phyloP scores from a whole-genome alignment of 1,284 basidiomycete genomes.

The Mycosarcoma mackinlayi region DNA sequence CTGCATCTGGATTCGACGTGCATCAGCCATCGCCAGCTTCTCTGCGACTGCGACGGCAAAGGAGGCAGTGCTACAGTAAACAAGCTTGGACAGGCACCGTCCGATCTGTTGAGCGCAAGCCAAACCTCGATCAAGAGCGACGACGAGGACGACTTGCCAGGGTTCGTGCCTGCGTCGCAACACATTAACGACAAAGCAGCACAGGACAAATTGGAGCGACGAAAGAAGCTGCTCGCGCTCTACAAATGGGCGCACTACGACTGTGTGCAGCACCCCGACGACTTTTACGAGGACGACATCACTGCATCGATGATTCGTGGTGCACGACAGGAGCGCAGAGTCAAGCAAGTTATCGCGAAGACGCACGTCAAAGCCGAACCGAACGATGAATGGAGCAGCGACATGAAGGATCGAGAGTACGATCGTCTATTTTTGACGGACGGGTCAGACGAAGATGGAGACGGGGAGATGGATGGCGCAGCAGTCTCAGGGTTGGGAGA shows the following conservation, averaged over 20 bases:
- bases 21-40: constrained; percentile 81
- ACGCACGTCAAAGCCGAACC: constrained; percentile 15
- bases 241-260: constrained; percentile 89
- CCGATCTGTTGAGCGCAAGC: neutral
- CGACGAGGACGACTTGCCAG: constrained; percentile 33
- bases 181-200: constrained; percentile 30
- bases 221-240: constrained; percentile 81
- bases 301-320: constrained; percentile 21
- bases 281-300: constrained; percentile 37
- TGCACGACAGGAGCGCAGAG: neutral
- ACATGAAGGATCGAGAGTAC: constrained; percentile 32
- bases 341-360: neutral
- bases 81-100: neutral
- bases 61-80: constrained; percentile 24
- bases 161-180: constrained; percentile 55
- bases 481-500: neutral
- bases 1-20: constrained; percentile 83
- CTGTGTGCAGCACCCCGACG: constrained; percentile 45
- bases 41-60: constrained; percentile 62
- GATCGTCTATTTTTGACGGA: constrained; percentile 25
- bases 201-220: constrained; percentile 73
- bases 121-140: constrained; percentile 25
- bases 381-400: constrained; percentile 30
- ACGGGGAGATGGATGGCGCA: constrained; percentile 2
- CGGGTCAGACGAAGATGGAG: constrained; percentile 8